Conservation (phyloP, 1,139 yeast species). For the Candida pseudoviswanathii region DNA sequence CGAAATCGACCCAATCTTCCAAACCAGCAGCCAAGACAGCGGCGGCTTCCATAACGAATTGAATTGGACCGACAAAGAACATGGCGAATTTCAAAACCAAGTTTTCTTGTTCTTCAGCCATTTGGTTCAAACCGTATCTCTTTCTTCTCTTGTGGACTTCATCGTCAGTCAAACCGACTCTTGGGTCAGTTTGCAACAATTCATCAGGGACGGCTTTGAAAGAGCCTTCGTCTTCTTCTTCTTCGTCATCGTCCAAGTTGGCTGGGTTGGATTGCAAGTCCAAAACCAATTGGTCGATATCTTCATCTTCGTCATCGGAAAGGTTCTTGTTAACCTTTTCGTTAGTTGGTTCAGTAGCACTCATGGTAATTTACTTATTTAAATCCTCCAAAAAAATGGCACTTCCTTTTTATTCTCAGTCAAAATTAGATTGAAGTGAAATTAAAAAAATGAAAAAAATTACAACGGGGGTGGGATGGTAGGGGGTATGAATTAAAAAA, state of each 20-base stretch:
- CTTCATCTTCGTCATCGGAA: slow-evolving; percentile 75
- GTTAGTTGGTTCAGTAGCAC: slow-evolving; percentile 54
- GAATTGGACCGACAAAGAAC: slow-evolving; percentile 98
- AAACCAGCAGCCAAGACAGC: slow-evolving; percentile 97
- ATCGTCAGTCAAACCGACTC: slow-evolving; percentile 75
- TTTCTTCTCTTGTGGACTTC: slow-evolving; percentile 87
- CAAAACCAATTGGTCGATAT: slow-evolving; percentile 84
- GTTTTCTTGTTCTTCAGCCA: slow-evolving; percentile 93
- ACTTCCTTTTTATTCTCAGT: too few species aligned
- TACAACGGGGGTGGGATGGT: background rate
- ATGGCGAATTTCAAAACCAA: slow-evolving; percentile 78
- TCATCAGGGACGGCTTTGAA: slow-evolving; percentile 86
- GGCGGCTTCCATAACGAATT: slow-evolving; percentile 99
- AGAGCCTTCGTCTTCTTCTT: slow-evolving; percentile 56
- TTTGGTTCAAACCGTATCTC: slow-evolving; percentile 91
- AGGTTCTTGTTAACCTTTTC: slow-evolving; percentile 51
- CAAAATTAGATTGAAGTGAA: too few species aligned
- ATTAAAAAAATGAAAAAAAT: background rate
- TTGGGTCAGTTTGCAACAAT: slow-evolving; percentile 82
- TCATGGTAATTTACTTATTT: slow-evolving; percentile 23
- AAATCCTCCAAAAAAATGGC: background rate
- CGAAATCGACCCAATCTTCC: slow-evolving; percentile 99
- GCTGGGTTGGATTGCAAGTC: slow-evolving; percentile 86
- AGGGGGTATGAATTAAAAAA: background rate
- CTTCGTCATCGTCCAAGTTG: slow-evolving; percentile 40